phyloP scores from a whole-genome alignment of 331 rosid genomes.

The Malus hybrid region DNA sequence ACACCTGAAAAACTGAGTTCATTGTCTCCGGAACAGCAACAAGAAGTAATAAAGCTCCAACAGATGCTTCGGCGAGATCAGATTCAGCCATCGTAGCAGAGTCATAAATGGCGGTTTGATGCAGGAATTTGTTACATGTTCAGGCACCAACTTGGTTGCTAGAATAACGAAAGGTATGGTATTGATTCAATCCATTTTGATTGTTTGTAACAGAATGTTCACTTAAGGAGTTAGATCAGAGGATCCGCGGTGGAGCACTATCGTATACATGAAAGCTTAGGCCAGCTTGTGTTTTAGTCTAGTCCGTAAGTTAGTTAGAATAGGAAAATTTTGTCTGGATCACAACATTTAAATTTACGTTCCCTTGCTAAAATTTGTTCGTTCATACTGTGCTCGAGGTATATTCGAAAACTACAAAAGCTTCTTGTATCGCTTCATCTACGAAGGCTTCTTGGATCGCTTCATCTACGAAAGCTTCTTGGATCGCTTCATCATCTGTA shows the following conservation, averaged over 20 bases:
- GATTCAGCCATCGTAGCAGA: constrained; percentile 45
- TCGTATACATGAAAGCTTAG: constrained; percentile 7
- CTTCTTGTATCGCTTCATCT: not conserved
- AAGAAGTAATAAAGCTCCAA: constrained; percentile 89
- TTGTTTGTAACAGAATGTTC: constrained; percentile 33
- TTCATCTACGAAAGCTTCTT: not conserved
- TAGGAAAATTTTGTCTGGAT: constrained; percentile 17
- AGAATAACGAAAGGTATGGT: constrained; percentile 2
- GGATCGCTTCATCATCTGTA: not conserved
- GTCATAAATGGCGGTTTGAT: not conserved
- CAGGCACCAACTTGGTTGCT: not conserved
- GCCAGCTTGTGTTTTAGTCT: constrained; percentile 9
- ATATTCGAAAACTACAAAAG: not conserved
- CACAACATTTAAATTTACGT: not conserved
- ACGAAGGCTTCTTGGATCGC: not conserved
- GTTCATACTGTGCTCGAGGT: not conserved
- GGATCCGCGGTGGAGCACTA: constrained; percentile 30
- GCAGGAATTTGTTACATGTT: not conserved
- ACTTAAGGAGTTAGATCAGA: constrained; percentile 24
- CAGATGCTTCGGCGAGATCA: constrained; percentile 69
- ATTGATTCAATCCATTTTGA: constrained; percentile 23
- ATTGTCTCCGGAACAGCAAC: constrained; percentile 78
- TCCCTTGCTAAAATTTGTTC: not conserved
- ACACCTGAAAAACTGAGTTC: constrained; percentile 87
- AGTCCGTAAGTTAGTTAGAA: constrained; percentile 1